Evolutionary conservation across 495 filamentous ascomycete genomes (phyloP).

Genomic region (Penicillium macrosclerotiorum): DNA sequence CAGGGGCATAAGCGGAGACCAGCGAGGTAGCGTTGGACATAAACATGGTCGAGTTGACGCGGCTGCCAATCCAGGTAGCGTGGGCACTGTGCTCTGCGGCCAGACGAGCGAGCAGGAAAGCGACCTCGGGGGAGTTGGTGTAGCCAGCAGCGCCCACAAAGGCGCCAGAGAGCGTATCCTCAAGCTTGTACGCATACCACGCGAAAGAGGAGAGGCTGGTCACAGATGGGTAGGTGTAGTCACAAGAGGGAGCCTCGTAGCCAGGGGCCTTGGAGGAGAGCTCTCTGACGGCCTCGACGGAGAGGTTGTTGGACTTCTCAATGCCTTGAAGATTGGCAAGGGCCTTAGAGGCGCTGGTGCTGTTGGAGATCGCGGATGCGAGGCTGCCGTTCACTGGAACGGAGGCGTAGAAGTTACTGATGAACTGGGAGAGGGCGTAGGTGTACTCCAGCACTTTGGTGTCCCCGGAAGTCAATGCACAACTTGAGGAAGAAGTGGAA

Average conservation of each 20-base stretch:
- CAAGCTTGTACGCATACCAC: conserved; percentile 22
- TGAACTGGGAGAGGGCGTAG: conserved; percentile 24
- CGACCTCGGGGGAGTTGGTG: conserved; percentile 33
- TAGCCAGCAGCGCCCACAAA: conserved; percentile 32
- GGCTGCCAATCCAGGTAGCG: conserved; percentile 24
- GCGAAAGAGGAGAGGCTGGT: conserved; percentile 17
- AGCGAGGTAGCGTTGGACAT: conserved; percentile 22
- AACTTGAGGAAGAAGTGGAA: conserved; percentile 6
- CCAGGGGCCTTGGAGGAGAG: conserved; percentile 12
- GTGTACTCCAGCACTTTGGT: conserved; percentile 24
- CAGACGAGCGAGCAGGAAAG: conserved; percentile 33
- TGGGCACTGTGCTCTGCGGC: conserved; percentile 30
- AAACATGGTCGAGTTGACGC: conserved; percentile 24
- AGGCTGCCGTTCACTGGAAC: conserved; percentile 27
- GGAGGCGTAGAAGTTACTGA: conserved; percentile 24
- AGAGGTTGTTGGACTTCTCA: conserved; percentile 24
- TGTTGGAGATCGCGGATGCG: conserved; percentile 17
- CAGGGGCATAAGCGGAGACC: conserved; percentile 26
- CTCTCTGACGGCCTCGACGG: conserved; percentile 24
- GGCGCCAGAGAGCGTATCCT: conserved; percentile 25
- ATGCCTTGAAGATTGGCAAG: conserved; percentile 26
- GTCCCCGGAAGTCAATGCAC: conserved; percentile 22
- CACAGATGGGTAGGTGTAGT: conserved; percentile 21
- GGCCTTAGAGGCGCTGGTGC: conserved; percentile 14
- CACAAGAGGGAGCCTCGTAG: conserved; percentile 23